Conservation (phyloP, 495 filamentous ascomycete species). For the Hypoxylon intermedium region DNA sequence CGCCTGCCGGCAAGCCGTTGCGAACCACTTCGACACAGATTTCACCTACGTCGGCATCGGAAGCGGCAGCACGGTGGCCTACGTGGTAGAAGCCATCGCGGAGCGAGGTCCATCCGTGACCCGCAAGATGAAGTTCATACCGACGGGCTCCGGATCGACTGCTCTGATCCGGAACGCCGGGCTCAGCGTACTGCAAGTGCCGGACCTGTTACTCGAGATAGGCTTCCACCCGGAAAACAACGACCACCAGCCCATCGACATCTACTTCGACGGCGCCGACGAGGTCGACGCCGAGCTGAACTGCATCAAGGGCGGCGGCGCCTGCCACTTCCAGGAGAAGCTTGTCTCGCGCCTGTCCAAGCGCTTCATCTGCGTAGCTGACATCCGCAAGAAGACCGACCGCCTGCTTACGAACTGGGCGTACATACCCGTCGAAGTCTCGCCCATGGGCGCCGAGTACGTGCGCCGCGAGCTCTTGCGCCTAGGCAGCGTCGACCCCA, state of each 20-base stretch:
- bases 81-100: constrained; percentile 94
- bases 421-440: constrained; percentile 90
- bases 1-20: constrained; percentile 83
- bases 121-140: constrained; percentile 77
- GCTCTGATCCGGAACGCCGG: constrained; percentile 80
- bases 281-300: constrained; percentile 96
- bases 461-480: constrained; percentile 70
- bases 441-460: constrained; percentile 75
- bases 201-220: constrained; percentile 43
- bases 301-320: constrained; percentile 96
- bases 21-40: constrained; percentile 76
- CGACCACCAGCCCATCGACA: constrained; percentile 63
- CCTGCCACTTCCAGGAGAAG: constrained; percentile 98
- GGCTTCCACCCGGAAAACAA: constrained; percentile 28
- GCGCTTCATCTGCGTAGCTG: constrained; percentile 93
- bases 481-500: constrained; percentile 74
- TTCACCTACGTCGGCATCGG: constrained; percentile 89
- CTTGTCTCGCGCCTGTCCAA: constrained; percentile 83
- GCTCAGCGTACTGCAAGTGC: constrained; percentile 75
- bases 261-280: constrained; percentile 94
- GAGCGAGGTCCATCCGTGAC: constrained; percentile 66
- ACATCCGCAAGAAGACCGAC: constrained; percentile 83
- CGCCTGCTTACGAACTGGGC: constrained; percentile 82
- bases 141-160: constrained; percentile 89
- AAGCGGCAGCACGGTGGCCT: constrained; percentile 89